Base-by-base conservation (phyloP, 2,329 filamentous ascomycete species). In the Colletotrichum sp. region DNA sequence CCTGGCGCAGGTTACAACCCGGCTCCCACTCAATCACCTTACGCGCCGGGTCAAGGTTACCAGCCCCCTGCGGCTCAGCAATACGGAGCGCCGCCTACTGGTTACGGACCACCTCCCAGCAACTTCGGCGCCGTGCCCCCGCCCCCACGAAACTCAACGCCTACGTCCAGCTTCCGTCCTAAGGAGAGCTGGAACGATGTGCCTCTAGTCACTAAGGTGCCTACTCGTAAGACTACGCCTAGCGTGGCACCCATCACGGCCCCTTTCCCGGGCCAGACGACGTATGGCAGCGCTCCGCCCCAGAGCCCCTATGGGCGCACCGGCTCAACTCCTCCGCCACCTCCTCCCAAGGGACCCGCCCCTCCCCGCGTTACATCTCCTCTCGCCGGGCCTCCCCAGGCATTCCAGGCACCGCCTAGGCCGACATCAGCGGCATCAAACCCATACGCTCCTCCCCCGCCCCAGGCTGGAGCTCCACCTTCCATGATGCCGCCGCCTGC, bases 171-270 rank as follows among this genome's bases (percentile, higher is more conserved):
- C 79, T 87, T 90, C 71, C 93, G 92, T 80, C 93, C 93, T 76
- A 92, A 93, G 76, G 91, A 93, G 33, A 93, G 94, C 78, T 99
- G 97, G 97, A 99, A 99, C 78, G 97, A 99, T 83, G 93, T 97
- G 66, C 97, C 97, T 2, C 90, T 98, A 79, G 94, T 98, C 59
- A 89, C 91, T 59, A 95, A 96, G 86, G 86, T 90, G n/a, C 89
- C 90, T 16, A 89, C 93, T 27, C 92, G 96, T 77, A 91, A 93
- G 80, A 88, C 89, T 59, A 98, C 96, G 1, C 95, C 96, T 4
- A 91, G 88, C 69, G 86, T 91, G 24, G 90, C 91, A 66, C 87
- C 93, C 5, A 91, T 95, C 65, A 91, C 88, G n/a, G 91, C 94
- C 21, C 94, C 95, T 11, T 98, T 97, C 86, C 89, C 91, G 3